Evolutionary conservation across 768 basidiomycete genomes (phyloP), one percentile per base, ranked within the genome.

Genomic region (Infundibulicybe gibba): DNA sequence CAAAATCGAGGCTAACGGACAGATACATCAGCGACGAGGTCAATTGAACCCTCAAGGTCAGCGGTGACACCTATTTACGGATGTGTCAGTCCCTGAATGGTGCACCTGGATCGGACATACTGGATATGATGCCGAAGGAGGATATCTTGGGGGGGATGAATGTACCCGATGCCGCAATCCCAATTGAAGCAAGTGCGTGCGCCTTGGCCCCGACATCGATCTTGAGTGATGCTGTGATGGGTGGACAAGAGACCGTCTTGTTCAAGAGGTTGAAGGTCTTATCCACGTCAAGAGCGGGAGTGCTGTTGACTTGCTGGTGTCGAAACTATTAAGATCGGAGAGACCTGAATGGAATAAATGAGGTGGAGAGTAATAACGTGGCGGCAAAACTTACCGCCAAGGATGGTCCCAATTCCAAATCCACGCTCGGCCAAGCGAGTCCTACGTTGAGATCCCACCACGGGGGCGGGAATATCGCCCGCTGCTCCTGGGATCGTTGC

Each of bases 101-200:
- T 5, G 12, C 40, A 39, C 16, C 1, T n/a, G 45, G 32, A 31
- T 9, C 34, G 16, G 19, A 30, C 64, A 45, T 40, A 71, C 73
- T 59, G 19, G 64, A 56, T 32, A 65, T 59, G 33, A 74, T 41
- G 0, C 61, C 60, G 34, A 76, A 68, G 33, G 65, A 61, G 0
- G 54, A 47, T 3, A 77, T 51, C 20, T 51, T 56, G 6, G 53
- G 56, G 2, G 58, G 50, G 10, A 55, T 19, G 10, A 62, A 48
- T 12, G 58, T 59, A 9, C 63, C 59, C 33, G 49, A 53, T 13
- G 62, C 56, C 30, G 56, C 54, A 33, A 64, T 52, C 2, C 61
- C 60, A 20, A 69, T 51, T 13, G 52, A 53, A 0, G 58, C 65
- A 10, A 62, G 41, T 13, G 54, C 63, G 21, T 61, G 57, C 20